Evolutionary conservation across 306 rosid genomes (phyloP).

Genomic region (Cercis canadensis): DNA sequence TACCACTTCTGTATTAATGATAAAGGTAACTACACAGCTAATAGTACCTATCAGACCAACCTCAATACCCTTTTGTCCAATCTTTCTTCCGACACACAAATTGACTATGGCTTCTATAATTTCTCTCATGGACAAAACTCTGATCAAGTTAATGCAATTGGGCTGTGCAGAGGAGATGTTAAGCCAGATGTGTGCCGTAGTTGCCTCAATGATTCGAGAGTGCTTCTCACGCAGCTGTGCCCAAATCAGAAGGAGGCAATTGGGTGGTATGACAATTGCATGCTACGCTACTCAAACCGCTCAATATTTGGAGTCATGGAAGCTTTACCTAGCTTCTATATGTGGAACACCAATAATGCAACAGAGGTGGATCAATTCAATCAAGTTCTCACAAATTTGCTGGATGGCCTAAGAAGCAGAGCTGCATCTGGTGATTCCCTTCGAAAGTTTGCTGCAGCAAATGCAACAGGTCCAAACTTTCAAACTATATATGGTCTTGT

Average conservation of each 20-base stretch:
- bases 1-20: neutral
- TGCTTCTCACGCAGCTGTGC: slow-evolving; percentile 15
- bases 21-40: slow-evolving; percentile 37
- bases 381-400: too few relatives aligned
- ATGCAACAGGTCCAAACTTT: neutral
- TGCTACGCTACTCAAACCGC: slow-evolving; percentile 34
- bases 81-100: neutral
- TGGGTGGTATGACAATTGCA: slow-evolving; percentile 31
- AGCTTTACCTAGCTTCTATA: too few relatives aligned
- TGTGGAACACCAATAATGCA: too few relatives aligned
- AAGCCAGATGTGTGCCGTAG: slow-evolving; percentile 5
- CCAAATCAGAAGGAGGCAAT: slow-evolving; percentile 46
- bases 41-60: slow-evolving; percentile 39
- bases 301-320: too few relatives aligned
- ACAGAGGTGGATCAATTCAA: too few relatives aligned
- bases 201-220: slow-evolving; percentile 36
- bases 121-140: slow-evolving; percentile 32
- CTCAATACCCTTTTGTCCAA: slow-evolving; percentile 41
- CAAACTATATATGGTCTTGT: slow-evolving; percentile 17
- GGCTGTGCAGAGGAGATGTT: slow-evolving; percentile 44
- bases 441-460: too few relatives aligned
- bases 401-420: too few relatives aligned
- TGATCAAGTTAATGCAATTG: slow-evolving; percentile 26
- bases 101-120: slow-evolving; percentile 23
- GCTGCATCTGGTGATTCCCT: too few relatives aligned